These are phyloP conservation scores for Nyssa sinensis DNA, from an alignment of 148 eudicot species.

Conservation along the genomic window DNA sequence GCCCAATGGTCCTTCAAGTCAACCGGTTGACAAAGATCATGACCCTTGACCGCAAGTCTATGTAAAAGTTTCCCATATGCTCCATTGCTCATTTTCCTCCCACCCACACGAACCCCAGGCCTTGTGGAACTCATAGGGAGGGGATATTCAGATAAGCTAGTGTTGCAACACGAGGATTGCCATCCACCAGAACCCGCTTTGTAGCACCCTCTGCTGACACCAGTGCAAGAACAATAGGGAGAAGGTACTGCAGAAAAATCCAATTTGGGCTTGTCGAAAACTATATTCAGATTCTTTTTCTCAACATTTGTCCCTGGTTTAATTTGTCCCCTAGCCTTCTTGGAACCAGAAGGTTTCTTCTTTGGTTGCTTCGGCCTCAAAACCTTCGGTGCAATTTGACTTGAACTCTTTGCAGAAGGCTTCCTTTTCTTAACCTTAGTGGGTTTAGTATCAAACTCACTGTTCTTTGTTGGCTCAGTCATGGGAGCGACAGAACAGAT, in stretches of 20 bases:
- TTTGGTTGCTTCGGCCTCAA: conserved; percentile 32
- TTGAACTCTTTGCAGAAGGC: conserved; percentile 20
- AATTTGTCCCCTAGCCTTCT: conserved; percentile 23
- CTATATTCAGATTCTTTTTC: conserved; percentile 36
- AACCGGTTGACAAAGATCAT: conserved; percentile 51
- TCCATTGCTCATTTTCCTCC: conserved; percentile 71
- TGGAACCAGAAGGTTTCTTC: conserved; percentile 33
- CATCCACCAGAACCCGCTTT: conserved; percentile 64
- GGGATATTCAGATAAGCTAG: conserved; percentile 55
- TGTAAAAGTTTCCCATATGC: conserved; percentile 57
- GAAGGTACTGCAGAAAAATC: conserved; percentile 51
- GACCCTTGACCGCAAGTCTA: conserved; percentile 53
- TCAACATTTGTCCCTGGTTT: conserved; percentile 27
- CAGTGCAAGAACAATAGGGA: conserved; percentile 67
- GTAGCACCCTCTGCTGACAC: conserved; percentile 54
- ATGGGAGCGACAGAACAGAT: conserved; percentile 31
- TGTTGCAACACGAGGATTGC: conserved; percentile 72
- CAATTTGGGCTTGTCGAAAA: conserved; percentile 25
- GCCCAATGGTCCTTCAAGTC: conserved; percentile 77
- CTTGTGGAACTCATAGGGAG: conserved; percentile 52
- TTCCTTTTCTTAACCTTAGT: conserved; percentile 37
- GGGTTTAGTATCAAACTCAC: conserved; percentile 17
- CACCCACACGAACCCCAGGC: conserved; percentile 52
- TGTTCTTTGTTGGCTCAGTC: conserved; percentile 22
- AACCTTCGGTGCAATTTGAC: conserved; percentile 19